phyloP scores from a whole-genome alignment of 345 rosid genomes.

The Ceriops zippeliana region DNA sequence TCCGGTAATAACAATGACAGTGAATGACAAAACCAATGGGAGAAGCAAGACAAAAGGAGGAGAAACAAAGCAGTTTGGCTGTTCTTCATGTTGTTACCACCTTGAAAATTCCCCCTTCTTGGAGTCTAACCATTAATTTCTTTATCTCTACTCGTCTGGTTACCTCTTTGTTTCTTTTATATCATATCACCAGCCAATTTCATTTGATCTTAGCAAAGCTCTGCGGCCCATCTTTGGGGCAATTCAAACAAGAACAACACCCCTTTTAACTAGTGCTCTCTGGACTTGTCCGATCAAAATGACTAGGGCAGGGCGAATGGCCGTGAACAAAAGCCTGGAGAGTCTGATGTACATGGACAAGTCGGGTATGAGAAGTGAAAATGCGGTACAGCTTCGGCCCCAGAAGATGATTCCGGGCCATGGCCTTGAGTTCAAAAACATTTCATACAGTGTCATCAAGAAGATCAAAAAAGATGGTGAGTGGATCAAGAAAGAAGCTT shows the following conservation, averaged over 20 bases:
- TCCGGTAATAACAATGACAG: constrained; percentile 27
- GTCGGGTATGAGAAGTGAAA: constrained; percentile 4
- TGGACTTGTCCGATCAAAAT: background rate
- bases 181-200: background rate
- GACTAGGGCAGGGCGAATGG: constrained; percentile 17
- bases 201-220: background rate
- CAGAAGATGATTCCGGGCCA: constrained; percentile 40
- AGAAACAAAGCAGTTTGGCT: background rate
- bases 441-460: constrained; percentile 55
- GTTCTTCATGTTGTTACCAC: background rate
- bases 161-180: background rate
- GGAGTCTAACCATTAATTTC: constrained; percentile 6
- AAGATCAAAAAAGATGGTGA: constrained; percentile 55
- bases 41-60: background rate
- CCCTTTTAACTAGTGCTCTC: background rate
- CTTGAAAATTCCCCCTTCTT: background rate
- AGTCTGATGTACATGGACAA: constrained; percentile 45
- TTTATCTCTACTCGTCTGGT: background rate
- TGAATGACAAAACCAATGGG: constrained; percentile 22
- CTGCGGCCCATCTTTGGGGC: constrained; percentile 1
- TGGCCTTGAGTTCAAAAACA: constrained; percentile 53
- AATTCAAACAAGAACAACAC: background rate
- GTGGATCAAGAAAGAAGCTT: constrained; percentile 49
- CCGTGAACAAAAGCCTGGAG: constrained; percentile 40
- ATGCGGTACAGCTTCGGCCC: background rate